Percentiles rank a stretch among this genome's conserved stretches.
phyloP scores from a whole-genome alignment of 177 flowering plant species.

The Tripterygium wilfordii region DNA sequence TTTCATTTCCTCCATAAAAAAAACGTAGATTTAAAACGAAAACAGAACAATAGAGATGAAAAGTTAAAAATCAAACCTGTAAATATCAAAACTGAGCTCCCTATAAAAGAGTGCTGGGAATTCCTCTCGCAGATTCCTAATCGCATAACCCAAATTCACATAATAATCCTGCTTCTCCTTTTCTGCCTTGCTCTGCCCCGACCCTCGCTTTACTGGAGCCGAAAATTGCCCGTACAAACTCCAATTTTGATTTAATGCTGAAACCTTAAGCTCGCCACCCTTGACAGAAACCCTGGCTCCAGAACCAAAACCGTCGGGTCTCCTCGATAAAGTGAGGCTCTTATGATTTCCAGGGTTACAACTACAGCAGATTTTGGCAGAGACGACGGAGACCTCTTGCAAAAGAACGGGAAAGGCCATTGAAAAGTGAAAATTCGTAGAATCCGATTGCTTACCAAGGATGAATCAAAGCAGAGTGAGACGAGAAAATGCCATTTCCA shows the following conservation, averaged over 20 bases:
- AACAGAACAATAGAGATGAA: too few species aligned
- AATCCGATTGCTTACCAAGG: too few species aligned
- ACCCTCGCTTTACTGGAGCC: slow-evolving; percentile 42
- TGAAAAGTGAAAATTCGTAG: not conserved
- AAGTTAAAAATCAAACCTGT: slow-evolving; percentile 47
- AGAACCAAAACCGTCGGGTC: slow-evolving; percentile 2
- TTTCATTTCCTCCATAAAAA: too few species aligned
- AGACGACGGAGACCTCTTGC: slow-evolving; percentile 22
- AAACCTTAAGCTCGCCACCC: slow-evolving; percentile 21
- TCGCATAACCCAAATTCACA: slow-evolving; percentile 73
- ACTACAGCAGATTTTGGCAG: slow-evolving; percentile 11
- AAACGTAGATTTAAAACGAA: not conserved
- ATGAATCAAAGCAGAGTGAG: too few species aligned
- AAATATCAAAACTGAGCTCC: slow-evolving; percentile 62
- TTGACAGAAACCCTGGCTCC: slow-evolving; percentile 11
- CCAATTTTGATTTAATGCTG: slow-evolving; percentile 17
- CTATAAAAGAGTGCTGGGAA: slow-evolving; percentile 58
- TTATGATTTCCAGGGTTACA: slow-evolving; percentile 13
- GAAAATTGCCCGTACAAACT: slow-evolving; percentile 33
- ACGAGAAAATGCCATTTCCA: too few species aligned
- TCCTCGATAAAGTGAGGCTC: slow-evolving; percentile 4
- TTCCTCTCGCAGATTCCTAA: slow-evolving; percentile 73
- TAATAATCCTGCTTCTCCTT: slow-evolving; percentile 66
- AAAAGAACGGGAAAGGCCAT: slow-evolving; percentile 30
- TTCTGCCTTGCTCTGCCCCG: slow-evolving; percentile 43